Evolutionary conservation across 306 rosid genomes (phyloP).

Genomic region (Malus fusca): DNA sequence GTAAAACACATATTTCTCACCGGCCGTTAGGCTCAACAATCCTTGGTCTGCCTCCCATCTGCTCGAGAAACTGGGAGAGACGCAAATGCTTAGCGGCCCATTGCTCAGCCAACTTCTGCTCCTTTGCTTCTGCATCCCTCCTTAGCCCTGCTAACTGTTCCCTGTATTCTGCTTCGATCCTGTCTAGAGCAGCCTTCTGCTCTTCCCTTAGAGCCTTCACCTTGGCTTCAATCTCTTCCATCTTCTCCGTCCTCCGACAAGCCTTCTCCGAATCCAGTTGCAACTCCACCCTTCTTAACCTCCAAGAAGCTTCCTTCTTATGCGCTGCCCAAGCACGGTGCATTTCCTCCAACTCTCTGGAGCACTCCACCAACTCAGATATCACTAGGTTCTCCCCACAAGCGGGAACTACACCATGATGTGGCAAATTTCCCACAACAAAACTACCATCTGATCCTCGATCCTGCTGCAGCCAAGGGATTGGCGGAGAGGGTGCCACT

Average conservation of each 20-base stretch:
- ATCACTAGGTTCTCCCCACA: slow-evolving; percentile 51
- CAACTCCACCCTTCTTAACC: slow-evolving; percentile 81
- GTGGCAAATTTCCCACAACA: slow-evolving; percentile 43
- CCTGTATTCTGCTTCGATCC: slow-evolving; percentile 75
- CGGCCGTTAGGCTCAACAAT: slow-evolving; percentile 60
- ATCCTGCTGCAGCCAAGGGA: slow-evolving; percentile 71
- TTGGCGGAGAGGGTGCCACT: slow-evolving; percentile 56
- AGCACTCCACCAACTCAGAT: slow-evolving; percentile 71
- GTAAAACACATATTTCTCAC: slow-evolving; percentile 19
- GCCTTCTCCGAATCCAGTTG: slow-evolving; percentile 91
- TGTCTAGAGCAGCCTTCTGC: slow-evolving; percentile 59
- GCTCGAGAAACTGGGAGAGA: slow-evolving; percentile 72
- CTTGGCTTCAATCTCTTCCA: slow-evolving; percentile 75
- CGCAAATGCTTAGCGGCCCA: slow-evolving; percentile 80
- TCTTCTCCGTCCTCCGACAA: slow-evolving; percentile 62
- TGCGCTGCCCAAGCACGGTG: slow-evolving; percentile 77
- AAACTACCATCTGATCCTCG: slow-evolving; percentile 57
- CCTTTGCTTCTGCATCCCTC: slow-evolving; percentile 86
- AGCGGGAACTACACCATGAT: slow-evolving; percentile 40
- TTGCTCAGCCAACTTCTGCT: slow-evolving; percentile 90
- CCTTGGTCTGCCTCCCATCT: slow-evolving; percentile 63
- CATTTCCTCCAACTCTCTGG: slow-evolving; percentile 86
- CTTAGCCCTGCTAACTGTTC: slow-evolving; percentile 74
- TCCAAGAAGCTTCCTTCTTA: slow-evolving; percentile 81
- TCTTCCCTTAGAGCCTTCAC: slow-evolving; percentile 84